These are phyloP conservation scores for Stagonosporopsis chrysanthemi DNA, from an alignment of 2,329 filamentous ascomycete genomes.

Conservation along the genomic window DNA sequence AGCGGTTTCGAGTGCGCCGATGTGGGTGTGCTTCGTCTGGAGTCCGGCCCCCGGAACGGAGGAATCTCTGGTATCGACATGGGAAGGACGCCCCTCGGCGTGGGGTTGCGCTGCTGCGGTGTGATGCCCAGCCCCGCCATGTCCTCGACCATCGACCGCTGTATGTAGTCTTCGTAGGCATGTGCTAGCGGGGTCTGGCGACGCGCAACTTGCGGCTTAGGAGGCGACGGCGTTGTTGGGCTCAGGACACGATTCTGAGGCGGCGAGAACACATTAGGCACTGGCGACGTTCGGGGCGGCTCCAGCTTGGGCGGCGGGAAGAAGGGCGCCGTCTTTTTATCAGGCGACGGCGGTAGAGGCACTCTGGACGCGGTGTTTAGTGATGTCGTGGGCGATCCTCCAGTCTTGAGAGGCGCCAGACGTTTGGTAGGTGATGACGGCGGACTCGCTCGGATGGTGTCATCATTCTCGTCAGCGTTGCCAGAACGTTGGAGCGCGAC, in stretches of 20 bases:
- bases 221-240: conserved; percentile 38
- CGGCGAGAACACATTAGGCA: conserved; percentile 43
- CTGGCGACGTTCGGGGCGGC: conserved; percentile 40
- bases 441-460: conserved; percentile 45
- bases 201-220: conserved; percentile 41
- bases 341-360: conserved; percentile 56
- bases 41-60: conserved; percentile 39
- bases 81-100: conserved; percentile 42
- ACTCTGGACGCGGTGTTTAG: conserved; percentile 54
- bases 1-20: conserved; percentile 30
- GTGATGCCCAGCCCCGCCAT: conserved; percentile 51
- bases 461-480: conserved; percentile 49
- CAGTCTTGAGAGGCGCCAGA: conserved; percentile 37
- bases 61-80: conserved; percentile 47
- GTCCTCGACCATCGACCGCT: conserved; percentile 55
- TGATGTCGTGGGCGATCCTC: conserved; percentile 49
- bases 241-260: conserved; percentile 40
- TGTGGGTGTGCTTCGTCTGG: conserved; percentile 20
- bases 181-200: conserved; percentile 46
- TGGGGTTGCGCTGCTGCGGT: conserved; percentile 40
- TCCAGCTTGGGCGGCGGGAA: conserved; percentile 41
- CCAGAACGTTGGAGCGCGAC: conserved; percentile 35
- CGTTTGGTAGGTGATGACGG: conserved; percentile 56
- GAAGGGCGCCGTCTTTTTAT: conserved; percentile 47
- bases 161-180: conserved; percentile 57